These are phyloP conservation scores for Carex pumila DNA, from an alignment of 176 grass and related monocot species.

Conservation along the genomic window DNA sequence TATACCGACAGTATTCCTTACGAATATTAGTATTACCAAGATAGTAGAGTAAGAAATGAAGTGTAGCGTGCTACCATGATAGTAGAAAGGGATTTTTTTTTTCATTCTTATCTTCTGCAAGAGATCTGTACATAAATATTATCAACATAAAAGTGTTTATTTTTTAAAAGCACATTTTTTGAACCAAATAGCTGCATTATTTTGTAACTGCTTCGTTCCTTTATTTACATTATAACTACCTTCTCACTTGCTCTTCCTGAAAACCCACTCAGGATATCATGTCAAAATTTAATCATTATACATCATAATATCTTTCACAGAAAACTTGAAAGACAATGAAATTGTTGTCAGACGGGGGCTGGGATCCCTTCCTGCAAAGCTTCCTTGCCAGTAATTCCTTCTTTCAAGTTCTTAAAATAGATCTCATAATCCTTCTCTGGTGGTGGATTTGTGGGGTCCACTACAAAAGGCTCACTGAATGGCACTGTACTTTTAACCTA, in stretches of 20 bases:
- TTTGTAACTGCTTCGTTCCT: background rate
- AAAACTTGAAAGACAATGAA: background rate
- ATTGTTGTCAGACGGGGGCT: constrained; percentile 42
- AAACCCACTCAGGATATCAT: background rate
- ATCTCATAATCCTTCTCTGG: constrained; percentile 75
- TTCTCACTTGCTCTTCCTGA: background rate
- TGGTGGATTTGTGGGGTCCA: constrained; percentile 78
- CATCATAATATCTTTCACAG: background rate
- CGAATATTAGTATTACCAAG: too few relatives aligned
- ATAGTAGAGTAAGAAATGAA: too few relatives aligned
- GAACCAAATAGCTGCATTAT: background rate
- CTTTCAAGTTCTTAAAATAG: constrained; percentile 81
- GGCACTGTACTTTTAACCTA: constrained; percentile 99
- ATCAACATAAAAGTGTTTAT: background rate
- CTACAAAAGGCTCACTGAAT: constrained; percentile 64
- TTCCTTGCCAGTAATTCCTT: constrained; percentile 81
- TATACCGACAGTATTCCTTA: too few relatives aligned
- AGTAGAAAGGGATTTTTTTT: background rate
- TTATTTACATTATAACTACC: background rate
- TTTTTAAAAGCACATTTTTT: background rate
- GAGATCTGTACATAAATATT: constrained; percentile 4
- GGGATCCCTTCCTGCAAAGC: constrained; percentile 57
- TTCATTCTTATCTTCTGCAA: background rate
- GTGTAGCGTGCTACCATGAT: too few relatives aligned
- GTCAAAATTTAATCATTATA: constrained; percentile 12